These are phyloP conservation scores for Tylopilus balloui DNA, from an alignment of 768 basidiomycete species.

Conservation along the genomic window DNA sequence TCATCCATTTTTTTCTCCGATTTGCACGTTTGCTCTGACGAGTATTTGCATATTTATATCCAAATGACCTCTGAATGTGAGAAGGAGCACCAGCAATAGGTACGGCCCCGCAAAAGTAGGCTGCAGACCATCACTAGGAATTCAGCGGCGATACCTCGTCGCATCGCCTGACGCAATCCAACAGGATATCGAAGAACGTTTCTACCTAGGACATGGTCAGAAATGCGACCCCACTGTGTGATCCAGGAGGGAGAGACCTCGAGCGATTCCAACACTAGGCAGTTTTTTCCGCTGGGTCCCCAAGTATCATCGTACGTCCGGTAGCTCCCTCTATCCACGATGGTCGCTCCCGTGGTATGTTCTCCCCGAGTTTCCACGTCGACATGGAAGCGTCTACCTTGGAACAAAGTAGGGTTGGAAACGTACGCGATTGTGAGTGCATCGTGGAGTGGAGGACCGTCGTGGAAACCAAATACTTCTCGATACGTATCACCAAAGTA, in stretches of 20 bases:
- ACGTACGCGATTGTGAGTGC: conserved; percentile 78
- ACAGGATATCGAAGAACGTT: conserved; percentile 61
- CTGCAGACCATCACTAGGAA: conserved; percentile 1
- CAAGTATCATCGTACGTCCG: conserved; percentile 56
- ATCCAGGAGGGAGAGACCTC: conserved; percentile 42
- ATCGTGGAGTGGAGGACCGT: conserved; percentile 87
- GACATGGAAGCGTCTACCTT: conserved; percentile 60
- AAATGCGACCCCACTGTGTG: neutral
- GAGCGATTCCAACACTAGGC: conserved; percentile 60
- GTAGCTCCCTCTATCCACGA: conserved; percentile 75
- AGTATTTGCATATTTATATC: no score
- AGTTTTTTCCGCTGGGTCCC: conserved; percentile 74
- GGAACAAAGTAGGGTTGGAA: conserved; percentile 63
- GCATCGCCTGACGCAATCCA: conserved; percentile 54
- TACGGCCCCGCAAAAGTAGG: neutral
- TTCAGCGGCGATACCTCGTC: conserved; percentile 63
- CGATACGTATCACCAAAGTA: conserved; percentile 75
- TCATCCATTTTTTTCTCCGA: no score
- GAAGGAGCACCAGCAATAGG: neutral
- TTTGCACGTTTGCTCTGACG: no score
- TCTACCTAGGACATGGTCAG: conserved; percentile 43
- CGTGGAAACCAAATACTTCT: conserved; percentile 71
- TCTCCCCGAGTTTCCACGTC: conserved; percentile 74
- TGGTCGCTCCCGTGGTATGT: conserved; percentile 70
- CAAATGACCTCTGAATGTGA: neutral